These are phyloP conservation scores for Aspergillus sp. DNA, from an alignment of 2,329 filamentous ascomycete species.

Conservation along the genomic window DNA sequence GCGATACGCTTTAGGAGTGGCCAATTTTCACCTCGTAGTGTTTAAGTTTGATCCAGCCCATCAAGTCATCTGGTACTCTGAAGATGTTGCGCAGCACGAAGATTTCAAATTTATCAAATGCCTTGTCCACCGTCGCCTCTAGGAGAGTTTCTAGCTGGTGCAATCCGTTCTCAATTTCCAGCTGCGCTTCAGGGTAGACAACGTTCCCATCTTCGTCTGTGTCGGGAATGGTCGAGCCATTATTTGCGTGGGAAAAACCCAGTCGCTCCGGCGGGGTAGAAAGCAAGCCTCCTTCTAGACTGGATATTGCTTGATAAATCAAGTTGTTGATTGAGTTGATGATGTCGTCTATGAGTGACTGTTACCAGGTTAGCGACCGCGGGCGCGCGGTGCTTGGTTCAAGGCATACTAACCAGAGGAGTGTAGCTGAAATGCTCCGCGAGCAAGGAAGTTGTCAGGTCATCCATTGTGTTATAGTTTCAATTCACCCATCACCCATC, in stretches of 20 bases:
- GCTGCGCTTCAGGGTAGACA: constrained; percentile 56
- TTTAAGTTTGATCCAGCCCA: constrained; percentile 77
- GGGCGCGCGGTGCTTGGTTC: not conserved
- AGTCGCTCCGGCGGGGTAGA: constrained; percentile 73
- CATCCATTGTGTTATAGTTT: constrained; percentile 42
- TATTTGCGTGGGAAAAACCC: constrained; percentile 69
- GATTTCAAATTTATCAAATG: constrained; percentile 86
- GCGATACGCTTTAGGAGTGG: not conserved
- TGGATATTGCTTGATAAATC: constrained; percentile 85
- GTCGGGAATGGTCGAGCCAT: constrained; percentile 51
- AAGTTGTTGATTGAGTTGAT: constrained; percentile 96
- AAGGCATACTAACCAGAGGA: constrained; percentile 69
- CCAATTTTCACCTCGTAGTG: constrained; percentile 73
- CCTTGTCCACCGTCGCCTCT: constrained; percentile 79
- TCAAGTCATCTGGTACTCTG: constrained; percentile 70
- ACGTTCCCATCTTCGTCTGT: constrained; percentile 52
- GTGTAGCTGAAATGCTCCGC: constrained; percentile 97
- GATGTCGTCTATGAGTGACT: constrained; percentile 96
- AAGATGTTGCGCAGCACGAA: constrained; percentile 87
- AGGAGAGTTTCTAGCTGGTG: constrained; percentile 83
- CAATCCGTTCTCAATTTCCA: constrained; percentile 86
- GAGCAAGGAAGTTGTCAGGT: constrained; percentile 65
- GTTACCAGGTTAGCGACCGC: constrained; percentile 25
- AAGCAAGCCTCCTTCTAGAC: constrained; percentile 81
- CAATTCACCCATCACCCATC: constrained; percentile 15